A percentile compares a stretch with the other conserved stretches of the same genome.
phyloP scores from a whole-genome alignment of 345 rosid genomes.

The Pistacia integerrima region DNA sequence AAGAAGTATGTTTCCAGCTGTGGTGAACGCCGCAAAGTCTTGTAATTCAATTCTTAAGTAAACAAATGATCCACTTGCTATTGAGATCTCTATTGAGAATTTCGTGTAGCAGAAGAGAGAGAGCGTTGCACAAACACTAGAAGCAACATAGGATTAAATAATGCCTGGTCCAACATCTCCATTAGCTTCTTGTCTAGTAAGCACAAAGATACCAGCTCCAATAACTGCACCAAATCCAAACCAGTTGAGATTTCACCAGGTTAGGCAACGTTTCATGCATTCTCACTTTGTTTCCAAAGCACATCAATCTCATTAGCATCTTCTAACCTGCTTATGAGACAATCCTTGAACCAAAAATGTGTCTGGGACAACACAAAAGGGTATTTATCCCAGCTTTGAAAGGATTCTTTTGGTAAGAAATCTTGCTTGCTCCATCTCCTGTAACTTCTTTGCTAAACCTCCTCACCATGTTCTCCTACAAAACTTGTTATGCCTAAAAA shows the following conservation, averaged over 20 bases:
- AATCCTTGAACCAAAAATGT: slow-evolving; percentile 38
- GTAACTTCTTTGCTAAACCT: slow-evolving; percentile 32
- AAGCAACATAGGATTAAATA: slow-evolving; percentile 52
- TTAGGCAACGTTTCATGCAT: slow-evolving; percentile 62
- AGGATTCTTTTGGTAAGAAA: slow-evolving; percentile 66
- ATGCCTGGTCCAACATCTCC: slow-evolving; percentile 53
- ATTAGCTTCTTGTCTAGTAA: slow-evolving; percentile 53
- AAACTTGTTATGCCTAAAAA: not conserved
- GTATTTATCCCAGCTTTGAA: slow-evolving; percentile 50
- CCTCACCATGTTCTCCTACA: slow-evolving; percentile 16
- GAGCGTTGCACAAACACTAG: slow-evolving; percentile 64
- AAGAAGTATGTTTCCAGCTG: slow-evolving; percentile 57
- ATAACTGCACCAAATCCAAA: slow-evolving; percentile 59
- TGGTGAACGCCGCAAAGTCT: slow-evolving; percentile 53
- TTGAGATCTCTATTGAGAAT: slow-evolving; percentile 64
- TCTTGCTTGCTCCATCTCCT: slow-evolving; percentile 65
- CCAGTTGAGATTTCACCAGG: slow-evolving; percentile 62
- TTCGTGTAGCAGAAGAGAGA: slow-evolving; percentile 69
- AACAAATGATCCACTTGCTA: slow-evolving; percentile 75
- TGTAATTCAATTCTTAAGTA: slow-evolving; percentile 57
- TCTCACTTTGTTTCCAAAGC: slow-evolving; percentile 46
- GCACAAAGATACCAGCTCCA: slow-evolving; percentile 63
- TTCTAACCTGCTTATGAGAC: slow-evolving; percentile 40
- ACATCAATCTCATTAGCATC: slow-evolving; percentile 42
- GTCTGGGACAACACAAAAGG: slow-evolving; percentile 42